Conservation (phyloP, 2,329 filamentous ascomycete species). For the Beauveria varroae region DNA sequence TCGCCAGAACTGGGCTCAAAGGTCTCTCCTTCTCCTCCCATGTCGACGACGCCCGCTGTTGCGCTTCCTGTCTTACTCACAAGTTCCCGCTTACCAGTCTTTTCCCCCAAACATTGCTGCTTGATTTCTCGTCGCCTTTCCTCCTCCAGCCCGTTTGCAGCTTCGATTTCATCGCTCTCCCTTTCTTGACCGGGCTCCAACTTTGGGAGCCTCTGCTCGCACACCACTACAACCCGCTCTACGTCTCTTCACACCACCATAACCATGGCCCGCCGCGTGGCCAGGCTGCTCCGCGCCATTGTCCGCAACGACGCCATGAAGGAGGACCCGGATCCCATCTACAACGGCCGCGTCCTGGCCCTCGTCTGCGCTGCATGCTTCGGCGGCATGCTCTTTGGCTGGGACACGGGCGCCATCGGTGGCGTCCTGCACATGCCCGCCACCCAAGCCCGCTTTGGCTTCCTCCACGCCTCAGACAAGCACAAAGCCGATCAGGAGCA, state of each 20-base stretch:
- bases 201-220: too few relatives aligned
- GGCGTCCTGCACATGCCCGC: conserved; percentile 55
- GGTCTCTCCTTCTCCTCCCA: too few relatives aligned
- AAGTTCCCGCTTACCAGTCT: too few relatives aligned
- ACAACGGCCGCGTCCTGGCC: conserved; percentile 61
- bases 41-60: too few relatives aligned
- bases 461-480: conserved; percentile 19
- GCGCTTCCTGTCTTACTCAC: too few relatives aligned
- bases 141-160: too few relatives aligned
- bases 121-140: too few relatives aligned
- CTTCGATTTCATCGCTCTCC: background rate
- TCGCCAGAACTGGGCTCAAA: too few relatives aligned
- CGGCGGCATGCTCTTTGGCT: conserved; percentile 49
- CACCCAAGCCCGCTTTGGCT: conserved; percentile 41
- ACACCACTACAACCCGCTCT: background rate
- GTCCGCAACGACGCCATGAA: conserved; percentile 67
- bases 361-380: conserved; percentile 60
- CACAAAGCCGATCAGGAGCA: conserved; percentile 47
- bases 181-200: background rate
- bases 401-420: conserved; percentile 58
- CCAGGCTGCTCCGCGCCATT: conserved; percentile 43
- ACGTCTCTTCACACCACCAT: too few relatives aligned
- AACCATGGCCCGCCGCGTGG: conserved; percentile 31
- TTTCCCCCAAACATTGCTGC: too few relatives aligned
- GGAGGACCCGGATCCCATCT: conserved; percentile 57